Base-by-base conservation (phyloP, 129 eudicot genomes). In the Mikania micrantha region DNA sequence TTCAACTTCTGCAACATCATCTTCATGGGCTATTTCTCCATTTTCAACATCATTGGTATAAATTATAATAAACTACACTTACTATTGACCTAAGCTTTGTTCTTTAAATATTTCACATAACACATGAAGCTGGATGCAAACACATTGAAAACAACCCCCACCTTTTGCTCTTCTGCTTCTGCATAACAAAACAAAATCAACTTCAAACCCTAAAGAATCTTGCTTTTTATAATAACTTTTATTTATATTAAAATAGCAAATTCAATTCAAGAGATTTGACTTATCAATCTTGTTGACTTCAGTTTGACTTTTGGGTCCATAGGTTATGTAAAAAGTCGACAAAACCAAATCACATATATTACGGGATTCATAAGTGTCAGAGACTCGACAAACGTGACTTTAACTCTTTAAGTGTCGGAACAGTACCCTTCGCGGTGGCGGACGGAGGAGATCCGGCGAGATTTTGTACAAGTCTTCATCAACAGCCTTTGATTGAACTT, bases 401-500 rank as follows among this genome's bases (percentile, higher is more conserved):
- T n/a, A 29, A n/a, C n/a, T n/a, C n/a, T n/a, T n/a, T n/a, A 52
- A 22, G 21, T 7, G 31, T 47, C 9, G 44, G 15, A 19, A 13
- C 22, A 44, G 11, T 73, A 91, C 98, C 90, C 83, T 93, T 81
- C 74, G 79, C 82, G 88, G 60, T 20, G 81, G 44, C 35, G 78
- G 72, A 71, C 79, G 84, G 85, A 93, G 96, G 69, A 86, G 87
- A 36, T 93, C 95, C 70, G 98, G 96, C 38, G 98, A 90, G 61
- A 93, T 88, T 80, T 87, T 83, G 75, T 94, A 94, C 58, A 94
- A 58, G 71, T 94, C 99, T 38, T 94, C 96, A 70, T 94, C 99
- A 12, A 89, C 90, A 20, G 96, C 90, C 73, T 87, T 94, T 12
- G 82, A 79, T 11, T 78, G 62, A 16, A 74, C 61, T 0, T 59